Evolutionary conservation across 164 flowering plant genomes (phyloP).

Genomic region (Tetracentron sinense): DNA sequence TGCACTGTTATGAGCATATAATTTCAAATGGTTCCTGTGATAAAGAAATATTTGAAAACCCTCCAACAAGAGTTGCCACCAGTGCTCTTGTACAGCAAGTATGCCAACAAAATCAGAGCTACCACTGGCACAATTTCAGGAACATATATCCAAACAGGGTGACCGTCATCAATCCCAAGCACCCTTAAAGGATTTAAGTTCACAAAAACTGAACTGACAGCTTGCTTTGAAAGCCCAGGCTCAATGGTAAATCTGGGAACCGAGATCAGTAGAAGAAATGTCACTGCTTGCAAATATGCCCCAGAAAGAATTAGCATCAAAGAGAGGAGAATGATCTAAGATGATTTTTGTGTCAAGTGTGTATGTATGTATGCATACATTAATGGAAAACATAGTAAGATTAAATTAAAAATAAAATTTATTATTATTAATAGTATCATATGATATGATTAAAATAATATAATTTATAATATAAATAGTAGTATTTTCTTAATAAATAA

Average conservation of each 20-base stretch:
- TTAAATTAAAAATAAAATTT: neutral
- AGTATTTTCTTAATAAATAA: too few relatives aligned
- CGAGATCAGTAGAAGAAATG: conserved; percentile 49
- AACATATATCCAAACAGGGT: conserved; percentile 37
- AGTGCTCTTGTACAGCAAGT: conserved; percentile 35
- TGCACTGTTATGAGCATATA: conserved; percentile 59
- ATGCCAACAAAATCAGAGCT: conserved; percentile 44
- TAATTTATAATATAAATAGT: neutral
- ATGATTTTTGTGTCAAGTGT: too few relatives aligned
- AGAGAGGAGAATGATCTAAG: too few relatives aligned
- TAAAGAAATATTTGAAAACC: conserved; percentile 30
- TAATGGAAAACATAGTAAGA: conserved; percentile 6
- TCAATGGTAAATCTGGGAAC: conserved; percentile 56
- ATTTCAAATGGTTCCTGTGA: conserved; percentile 39
- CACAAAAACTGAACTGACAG: conserved; percentile 52
- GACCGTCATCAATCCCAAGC: conserved; percentile 31
- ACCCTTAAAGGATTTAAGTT: conserved; percentile 37
- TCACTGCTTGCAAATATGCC: conserved; percentile 63
- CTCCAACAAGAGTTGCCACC: conserved; percentile 25
- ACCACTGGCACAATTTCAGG: conserved; percentile 50
- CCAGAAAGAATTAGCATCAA: too few relatives aligned
- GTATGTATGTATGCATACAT: too few relatives aligned
- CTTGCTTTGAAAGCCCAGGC: conserved; percentile 79
- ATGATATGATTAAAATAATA: too few relatives aligned
- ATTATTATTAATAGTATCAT: too few relatives aligned